phyloP scores from a whole-genome alignment of 2,329 filamentous ascomycete species.

The Aspergillus brasiliensis region DNA sequence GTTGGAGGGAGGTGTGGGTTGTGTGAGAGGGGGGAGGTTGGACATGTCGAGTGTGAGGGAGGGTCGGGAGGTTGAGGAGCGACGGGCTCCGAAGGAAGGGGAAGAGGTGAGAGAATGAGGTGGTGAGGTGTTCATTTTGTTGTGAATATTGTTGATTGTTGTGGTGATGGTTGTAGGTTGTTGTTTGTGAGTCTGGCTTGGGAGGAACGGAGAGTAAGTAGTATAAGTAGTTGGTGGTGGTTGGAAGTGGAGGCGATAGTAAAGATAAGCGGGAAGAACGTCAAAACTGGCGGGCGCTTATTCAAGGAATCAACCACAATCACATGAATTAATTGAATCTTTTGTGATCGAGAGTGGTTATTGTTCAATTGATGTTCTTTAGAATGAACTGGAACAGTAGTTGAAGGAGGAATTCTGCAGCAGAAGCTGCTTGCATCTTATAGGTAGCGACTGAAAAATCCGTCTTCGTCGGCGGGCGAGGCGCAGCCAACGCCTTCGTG shows the following conservation, averaged over 20 bases:
- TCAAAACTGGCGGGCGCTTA: background rate
- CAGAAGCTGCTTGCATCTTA: slow-evolving; percentile 1
- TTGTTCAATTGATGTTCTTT: too few species aligned
- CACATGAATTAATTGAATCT: background rate
- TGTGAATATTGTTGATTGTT: background rate
- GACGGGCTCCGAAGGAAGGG: slow-evolving; percentile 24
- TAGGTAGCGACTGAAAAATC: background rate
- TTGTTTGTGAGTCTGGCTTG: background rate
- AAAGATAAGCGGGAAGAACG: background rate
- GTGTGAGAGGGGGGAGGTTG: slow-evolving; percentile 46
- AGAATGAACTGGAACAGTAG: background rate
- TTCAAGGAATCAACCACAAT: background rate
- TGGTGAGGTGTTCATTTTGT: slow-evolving; percentile 27
- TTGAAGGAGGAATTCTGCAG: background rate
- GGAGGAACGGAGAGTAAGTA: background rate
- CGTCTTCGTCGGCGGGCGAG: slow-evolving; percentile 11
- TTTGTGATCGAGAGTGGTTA: too few species aligned
- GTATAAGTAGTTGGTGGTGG: background rate
- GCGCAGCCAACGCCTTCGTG: slow-evolving; percentile 12
- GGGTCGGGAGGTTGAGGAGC: slow-evolving; percentile 31
- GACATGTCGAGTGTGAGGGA: slow-evolving; percentile 51
- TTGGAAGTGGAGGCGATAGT: background rate
- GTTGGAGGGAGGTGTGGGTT: slow-evolving; percentile 52
- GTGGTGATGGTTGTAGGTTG: background rate
- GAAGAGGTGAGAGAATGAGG: slow-evolving; percentile 28